phyloP scores from a whole-genome alignment of 1,284 basidiomycete species.

The Ustilago crameri region DNA sequence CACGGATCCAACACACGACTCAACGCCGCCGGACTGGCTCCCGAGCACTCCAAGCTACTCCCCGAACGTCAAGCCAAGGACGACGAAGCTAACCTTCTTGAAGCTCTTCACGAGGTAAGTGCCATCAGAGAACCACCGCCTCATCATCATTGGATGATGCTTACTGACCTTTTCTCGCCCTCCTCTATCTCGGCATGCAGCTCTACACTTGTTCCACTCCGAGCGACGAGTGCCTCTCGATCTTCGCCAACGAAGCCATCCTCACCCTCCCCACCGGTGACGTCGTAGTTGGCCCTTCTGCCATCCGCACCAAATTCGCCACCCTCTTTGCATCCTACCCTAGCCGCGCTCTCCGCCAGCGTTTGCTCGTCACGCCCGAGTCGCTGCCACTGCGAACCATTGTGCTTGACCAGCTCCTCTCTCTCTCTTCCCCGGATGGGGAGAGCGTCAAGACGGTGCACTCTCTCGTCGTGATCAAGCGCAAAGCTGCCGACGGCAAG shows the following conservation, averaged over 20 bases:
- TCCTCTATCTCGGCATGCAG: slow-evolving; percentile 15
- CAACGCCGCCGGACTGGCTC: slow-evolving; percentile 66
- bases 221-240: slow-evolving; percentile 28
- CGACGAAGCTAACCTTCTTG: slow-evolving; percentile 58
- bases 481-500: slow-evolving; percentile 59
- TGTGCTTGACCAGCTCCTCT: slow-evolving; percentile 59
- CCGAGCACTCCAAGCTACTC: slow-evolving; percentile 64
- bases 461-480: slow-evolving; percentile 64
- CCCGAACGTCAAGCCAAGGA: slow-evolving; percentile 56
- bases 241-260: slow-evolving; percentile 62
- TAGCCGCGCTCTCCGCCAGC: slow-evolving; percentile 42
- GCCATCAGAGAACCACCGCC: background rate
- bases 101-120: slow-evolving; percentile 53
- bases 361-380: slow-evolving; percentile 63
- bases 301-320: slow-evolving; percentile 42
- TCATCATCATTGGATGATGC: slow-evolving; percentile 1
- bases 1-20: slow-evolving; percentile 59
- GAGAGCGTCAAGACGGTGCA: slow-evolving; percentile 40
- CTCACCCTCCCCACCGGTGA: slow-evolving; percentile 62
- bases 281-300: slow-evolving; percentile 57
- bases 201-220: slow-evolving; percentile 48
- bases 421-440: slow-evolving; percentile 26
- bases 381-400: slow-evolving; percentile 61
- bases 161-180: background rate
- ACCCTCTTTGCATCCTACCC: slow-evolving; percentile 41